Conservation (phyloP, 805 yeast genomes). For the Metschnikowia dekortorum region DNA sequence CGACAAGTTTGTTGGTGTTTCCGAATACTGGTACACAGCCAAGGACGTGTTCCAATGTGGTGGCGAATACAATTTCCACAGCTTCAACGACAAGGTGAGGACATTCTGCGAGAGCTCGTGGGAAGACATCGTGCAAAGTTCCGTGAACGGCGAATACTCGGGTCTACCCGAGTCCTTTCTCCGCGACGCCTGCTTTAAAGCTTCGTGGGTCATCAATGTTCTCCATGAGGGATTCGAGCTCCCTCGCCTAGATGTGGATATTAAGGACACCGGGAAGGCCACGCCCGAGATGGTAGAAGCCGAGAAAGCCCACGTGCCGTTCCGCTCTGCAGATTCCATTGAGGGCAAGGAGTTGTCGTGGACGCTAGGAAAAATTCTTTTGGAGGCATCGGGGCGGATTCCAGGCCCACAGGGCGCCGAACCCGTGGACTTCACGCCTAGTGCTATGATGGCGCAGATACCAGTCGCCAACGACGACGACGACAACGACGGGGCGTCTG, state of each 20-base stretch:
- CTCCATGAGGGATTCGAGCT: conserved; percentile 89
- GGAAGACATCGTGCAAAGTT: conserved; percentile 46
- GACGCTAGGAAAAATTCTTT: conserved; percentile 86
- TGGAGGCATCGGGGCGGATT: conserved; percentile 75
- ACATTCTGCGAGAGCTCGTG: conserved; percentile 77
- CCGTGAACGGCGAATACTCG: conserved; percentile 56
- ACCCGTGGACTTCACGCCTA: conserved; percentile 39
- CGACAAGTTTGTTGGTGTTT: conserved; percentile 86
- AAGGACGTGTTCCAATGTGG: conserved; percentile 86
- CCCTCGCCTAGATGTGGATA: conserved; percentile 64
- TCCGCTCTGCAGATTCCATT: conserved; percentile 76
- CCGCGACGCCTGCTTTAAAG: conserved; percentile 84
- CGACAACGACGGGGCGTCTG: conserved; percentile 13
- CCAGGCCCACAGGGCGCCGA: conserved; percentile 10
- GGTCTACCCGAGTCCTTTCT: conserved; percentile 50
- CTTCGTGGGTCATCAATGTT: conserved; percentile 87
- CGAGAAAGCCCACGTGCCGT: conserved; percentile 47
- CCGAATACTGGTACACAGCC: conserved; percentile 97
- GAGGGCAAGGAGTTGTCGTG: conserved; percentile 87
- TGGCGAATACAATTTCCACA: conserved; percentile 77
- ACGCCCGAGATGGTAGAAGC: conserved; percentile 18
- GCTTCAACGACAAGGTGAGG: conserved; percentile 61
- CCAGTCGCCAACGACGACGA: conserved; percentile 5
- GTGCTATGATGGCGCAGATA: conserved; percentile 29
- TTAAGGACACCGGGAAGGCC: conserved; percentile 14